Base-by-base conservation (phyloP, 83 land plant species). In the Larix sibirica region DNA sequence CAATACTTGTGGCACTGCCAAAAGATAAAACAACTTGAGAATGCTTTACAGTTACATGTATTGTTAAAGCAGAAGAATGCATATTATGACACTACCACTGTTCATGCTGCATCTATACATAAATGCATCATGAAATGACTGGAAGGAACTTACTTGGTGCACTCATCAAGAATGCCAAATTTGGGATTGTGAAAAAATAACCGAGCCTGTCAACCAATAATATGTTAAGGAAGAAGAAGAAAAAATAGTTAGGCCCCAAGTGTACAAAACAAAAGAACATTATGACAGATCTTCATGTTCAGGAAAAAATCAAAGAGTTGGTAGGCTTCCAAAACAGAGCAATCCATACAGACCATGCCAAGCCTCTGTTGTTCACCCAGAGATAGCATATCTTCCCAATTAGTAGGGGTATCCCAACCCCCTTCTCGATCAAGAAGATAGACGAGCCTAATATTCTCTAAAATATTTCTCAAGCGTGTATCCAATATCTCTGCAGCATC, bases 141-240 rank as follows among this genome's bases (percentile, higher is more conserved):
- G 12, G 58, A 54, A 31, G 64, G 64, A 4, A 81, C 94, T 79
- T 95, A 97, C 99, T 97, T 97, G 83, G 99, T 97, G 88, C 99
- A 97, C 75, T 97, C 99, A 82, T 97, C 99, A n/a, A 97, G 94
- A 86, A 97, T 94, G n/a, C 96, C 99, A 85, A 89, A 97, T 77
- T 90, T 91, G 5, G 99, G 99, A 67, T 89, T 93, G 81, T 97
- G 99, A 81, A 96, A 96, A 86, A 97, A 97, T 36, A 97, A 81
- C n/a, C 99, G 95, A 44, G 99, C 99, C 99, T 97, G 84, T 81
- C 31, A 74, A 58, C 84, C 20, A 75, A 59, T 28, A 67, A 67
- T 6, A 67, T 67, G 71, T 70, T 18, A 6, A 42, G 10, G 56
- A n/a, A 73, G 14, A 21, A 44, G 21, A 47, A 83, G 24, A 7